Base-by-base conservation (phyloP, 2,329 filamentous ascomycete genomes). In the Penicillium occitanis region DNA sequence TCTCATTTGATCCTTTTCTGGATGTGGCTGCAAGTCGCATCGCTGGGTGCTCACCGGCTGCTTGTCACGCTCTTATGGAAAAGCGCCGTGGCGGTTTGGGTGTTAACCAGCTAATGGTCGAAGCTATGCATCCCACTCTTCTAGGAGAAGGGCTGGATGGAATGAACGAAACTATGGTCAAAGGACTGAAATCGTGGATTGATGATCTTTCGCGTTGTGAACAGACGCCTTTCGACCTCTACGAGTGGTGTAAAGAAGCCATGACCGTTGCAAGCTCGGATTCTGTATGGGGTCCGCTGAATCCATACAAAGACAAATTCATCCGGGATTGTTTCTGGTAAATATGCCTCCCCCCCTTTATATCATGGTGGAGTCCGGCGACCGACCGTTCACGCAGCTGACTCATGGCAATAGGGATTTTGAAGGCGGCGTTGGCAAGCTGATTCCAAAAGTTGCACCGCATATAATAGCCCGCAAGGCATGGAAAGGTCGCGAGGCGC, bases 401-500 rank as follows among this genome's bases (percentile, higher is more conserved):
- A 58, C 37, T 14, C 33, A 40, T 48, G 40, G 25, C 25, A 13
- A n/a, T 35, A 74, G 79, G 79, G 73, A 77, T n/a, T 78, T 80
- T 67, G 81, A 83, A 57, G 64, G 61, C 10, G 77, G 74, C 53
- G 64, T 78, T 33, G 66, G 73, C 2, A 63, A 59, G 1, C 70
- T 79, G 1, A 70, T 80, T 48, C 55, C 74, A 3, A 73, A 75
- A 13, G 61, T 78, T 3, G 22, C 78, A 1, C 79, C 80, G 4
- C 75, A 70, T 40, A 63, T 81, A 7, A 76, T 74, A 0, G 77
- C 77, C 2, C 75, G 76, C 8, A 79, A 77, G 66, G 76, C 78
- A 0, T 77, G 76, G 70, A 70, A 71, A 28, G 79, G 71, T 5
- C 75, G 81, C 1, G 70, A 79, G 63, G 71, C 68, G 17, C 22